A percentile compares a stretch with the other conserved stretches of the same genome.
Evolutionary conservation across 306 rosid genomes (phyloP).

Genomic region (Quercus rubra): DNA sequence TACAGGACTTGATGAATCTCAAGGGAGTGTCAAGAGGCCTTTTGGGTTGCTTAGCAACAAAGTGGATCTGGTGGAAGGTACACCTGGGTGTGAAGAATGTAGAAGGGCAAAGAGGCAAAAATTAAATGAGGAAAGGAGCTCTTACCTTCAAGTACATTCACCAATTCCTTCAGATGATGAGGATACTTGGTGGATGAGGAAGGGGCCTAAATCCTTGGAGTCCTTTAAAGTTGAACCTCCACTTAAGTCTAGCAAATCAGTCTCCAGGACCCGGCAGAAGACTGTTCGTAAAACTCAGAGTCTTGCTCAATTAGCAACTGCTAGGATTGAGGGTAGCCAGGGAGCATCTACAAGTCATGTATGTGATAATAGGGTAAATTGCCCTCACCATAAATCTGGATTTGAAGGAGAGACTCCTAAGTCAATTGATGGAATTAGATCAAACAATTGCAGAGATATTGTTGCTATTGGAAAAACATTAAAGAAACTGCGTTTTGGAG

Average conservation of each 20-base stretch:
- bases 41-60: slow-evolving; percentile 42
- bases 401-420: slow-evolving; percentile 59
- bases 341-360: slow-evolving; percentile 98
- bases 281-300: slow-evolving; percentile 73
- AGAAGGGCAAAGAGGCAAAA: slow-evolving; percentile 79
- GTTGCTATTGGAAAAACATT: slow-evolving; percentile 66
- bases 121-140: slow-evolving; percentile 64
- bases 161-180: slow-evolving; percentile 64
- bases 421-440: slow-evolving; percentile 47
- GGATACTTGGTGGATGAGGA: slow-evolving; percentile 87
- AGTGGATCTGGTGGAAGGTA: slow-evolving; percentile 60
- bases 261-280: slow-evolving; percentile 68
- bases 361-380: slow-evolving; percentile 75
- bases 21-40: slow-evolving; percentile 53
- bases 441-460: slow-evolving; percentile 46
- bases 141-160: slow-evolving; percentile 49
- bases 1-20: slow-evolving; percentile 54
- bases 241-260: slow-evolving; percentile 60
- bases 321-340: slow-evolving; percentile 96
- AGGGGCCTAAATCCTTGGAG: slow-evolving; percentile 65
- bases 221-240: slow-evolving; percentile 70
- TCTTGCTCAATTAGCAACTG: slow-evolving; percentile 83
- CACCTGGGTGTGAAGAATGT: slow-evolving; percentile 97
- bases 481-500: slow-evolving; percentile 68
- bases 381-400: slow-evolving; percentile 76